These are phyloP conservation scores for Candida dajiaensis DNA, from an alignment of 805 yeast genomes.

Conservation along the genomic window DNA sequence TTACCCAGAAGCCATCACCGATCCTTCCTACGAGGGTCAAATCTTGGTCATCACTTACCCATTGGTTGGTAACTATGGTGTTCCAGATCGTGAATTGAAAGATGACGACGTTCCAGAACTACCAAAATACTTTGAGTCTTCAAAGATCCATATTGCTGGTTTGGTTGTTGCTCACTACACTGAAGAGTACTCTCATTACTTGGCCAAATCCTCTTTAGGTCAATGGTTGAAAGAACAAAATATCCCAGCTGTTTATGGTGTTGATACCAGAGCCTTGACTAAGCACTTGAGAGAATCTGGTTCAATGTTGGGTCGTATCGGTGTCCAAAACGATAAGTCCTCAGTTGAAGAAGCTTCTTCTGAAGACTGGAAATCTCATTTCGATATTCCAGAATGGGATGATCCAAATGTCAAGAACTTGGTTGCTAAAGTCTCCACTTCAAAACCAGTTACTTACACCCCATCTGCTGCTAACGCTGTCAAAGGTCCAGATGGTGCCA, in stretches of 20 bases:
- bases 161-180: conserved; percentile 95
- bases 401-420: conserved; percentile 90
- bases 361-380: conserved; percentile 53
- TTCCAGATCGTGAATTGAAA: conserved; percentile 76
- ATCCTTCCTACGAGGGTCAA: conserved; percentile 98
- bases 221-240: conserved; percentile 89
- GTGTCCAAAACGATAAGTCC: conserved; percentile 45
- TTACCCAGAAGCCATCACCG: conserved; percentile 95
- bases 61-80: conserved; percentile 97
- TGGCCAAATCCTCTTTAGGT: conserved; percentile 89
- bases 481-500: conserved; percentile 67
- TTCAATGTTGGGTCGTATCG: conserved; percentile 86
- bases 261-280: conserved; percentile 93
- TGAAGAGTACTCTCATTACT: conserved; percentile 88
- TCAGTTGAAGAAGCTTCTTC: conserved; percentile 26
- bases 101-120: conserved; percentile 71
- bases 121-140: conserved; percentile 92
- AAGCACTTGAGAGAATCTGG: conserved; percentile 90
- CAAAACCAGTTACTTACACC: conserved; percentile 67
- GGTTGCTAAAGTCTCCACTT: conserved; percentile 84
- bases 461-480: conserved; percentile 54
- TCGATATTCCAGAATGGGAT: conserved; percentile 79
- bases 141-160: conserved; percentile 92
- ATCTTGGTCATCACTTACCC: conserved; percentile 95
- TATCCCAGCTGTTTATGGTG: conserved; percentile 95